phyloP scores from a whole-genome alignment of 495 filamentous ascomycete species.

The Chaetomidium leptoderma region DNA sequence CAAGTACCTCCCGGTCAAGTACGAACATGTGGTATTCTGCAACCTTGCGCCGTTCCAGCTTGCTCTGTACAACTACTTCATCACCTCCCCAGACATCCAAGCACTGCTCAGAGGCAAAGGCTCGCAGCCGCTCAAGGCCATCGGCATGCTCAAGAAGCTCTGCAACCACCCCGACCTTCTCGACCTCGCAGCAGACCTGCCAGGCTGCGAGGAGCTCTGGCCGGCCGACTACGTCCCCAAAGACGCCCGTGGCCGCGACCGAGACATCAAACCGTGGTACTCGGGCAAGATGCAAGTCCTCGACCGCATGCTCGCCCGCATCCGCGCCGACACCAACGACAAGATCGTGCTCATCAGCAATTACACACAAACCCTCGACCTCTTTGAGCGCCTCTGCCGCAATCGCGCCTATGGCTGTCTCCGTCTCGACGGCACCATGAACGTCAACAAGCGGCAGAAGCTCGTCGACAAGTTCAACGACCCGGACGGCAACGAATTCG shows the following conservation, averaged over 20 bases:
- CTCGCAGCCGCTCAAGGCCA: conserved; percentile 93
- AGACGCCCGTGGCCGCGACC: conserved; percentile 80
- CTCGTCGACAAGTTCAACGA: conserved; percentile 99
- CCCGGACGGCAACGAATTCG: conserved; percentile 82
- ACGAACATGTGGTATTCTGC: conserved; percentile 99
- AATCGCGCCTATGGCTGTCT: conserved; percentile 76
- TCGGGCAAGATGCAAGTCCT: conserved; percentile 98
- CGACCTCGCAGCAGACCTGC: conserved; percentile 76
- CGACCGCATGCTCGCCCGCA: conserved; percentile 95
- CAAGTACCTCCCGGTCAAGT: conserved; percentile 97
- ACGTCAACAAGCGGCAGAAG: conserved; percentile 92
- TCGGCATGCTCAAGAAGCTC: conserved; percentile 93
- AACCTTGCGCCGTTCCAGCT: conserved; percentile 90
- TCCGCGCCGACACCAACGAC: conserved; percentile 94
- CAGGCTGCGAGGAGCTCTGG: conserved; percentile 76
- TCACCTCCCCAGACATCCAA: conserved; percentile 92
- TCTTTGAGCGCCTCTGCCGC: conserved; percentile 91
- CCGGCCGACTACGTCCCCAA: conserved; percentile 87
- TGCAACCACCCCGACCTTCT: conserved; percentile 98
- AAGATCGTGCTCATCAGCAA: conserved; percentile 99
- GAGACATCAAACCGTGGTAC: conserved; percentile 93
- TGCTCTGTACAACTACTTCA: conserved; percentile 92
- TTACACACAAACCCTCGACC: conserved; percentile 92
- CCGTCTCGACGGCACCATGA: conserved; percentile 94
- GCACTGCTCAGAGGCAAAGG: conserved; percentile 89